phyloP scores from a whole-genome alignment of 1,284 basidiomycete species.

The Stygiomarasmius scandens region DNA sequence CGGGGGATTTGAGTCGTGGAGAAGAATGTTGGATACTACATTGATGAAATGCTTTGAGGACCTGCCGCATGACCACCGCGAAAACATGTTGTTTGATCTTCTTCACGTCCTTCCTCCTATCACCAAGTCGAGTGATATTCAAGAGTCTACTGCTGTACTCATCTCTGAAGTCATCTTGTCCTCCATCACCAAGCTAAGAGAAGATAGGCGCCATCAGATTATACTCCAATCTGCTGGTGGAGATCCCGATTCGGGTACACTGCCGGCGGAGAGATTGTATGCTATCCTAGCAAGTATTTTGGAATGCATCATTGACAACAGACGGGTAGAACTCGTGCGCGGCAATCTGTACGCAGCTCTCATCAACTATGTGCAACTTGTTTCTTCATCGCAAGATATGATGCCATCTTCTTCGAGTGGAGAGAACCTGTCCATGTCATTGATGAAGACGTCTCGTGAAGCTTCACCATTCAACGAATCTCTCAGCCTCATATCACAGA shows the following conservation, averaged over 20 bases:
- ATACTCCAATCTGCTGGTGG: constrained; percentile 65
- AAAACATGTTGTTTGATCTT: constrained; percentile 87
- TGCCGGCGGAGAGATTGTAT: constrained; percentile 82
- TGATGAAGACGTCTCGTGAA: constrained; percentile 34
- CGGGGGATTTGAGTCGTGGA: constrained; percentile 81
- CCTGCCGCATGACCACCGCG: constrained; percentile 78
- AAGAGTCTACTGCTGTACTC: constrained; percentile 76
- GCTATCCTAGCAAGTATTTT: constrained; percentile 77
- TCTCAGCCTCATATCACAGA: constrained; percentile 28
- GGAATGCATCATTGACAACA: constrained; percentile 77
- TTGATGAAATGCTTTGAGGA: constrained; percentile 84
- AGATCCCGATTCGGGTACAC: constrained; percentile 61
- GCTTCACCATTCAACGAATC: constrained; percentile 39
- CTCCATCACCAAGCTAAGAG: constrained; percentile 81
- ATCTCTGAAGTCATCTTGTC: constrained; percentile 84
- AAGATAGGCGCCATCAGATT: constrained; percentile 71
- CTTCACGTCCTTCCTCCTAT: constrained; percentile 74
- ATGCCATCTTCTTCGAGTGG: constrained; percentile 3
- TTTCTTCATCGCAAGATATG: constrained; percentile 34
- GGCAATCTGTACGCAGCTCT: constrained; percentile 94
- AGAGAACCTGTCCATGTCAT: constrained; percentile 13
- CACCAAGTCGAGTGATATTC: constrained; percentile 60
- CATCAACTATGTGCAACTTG: constrained; percentile 86
- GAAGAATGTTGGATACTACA: constrained; percentile 78
- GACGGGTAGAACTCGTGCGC: constrained; percentile 87